These are phyloP conservation scores for Coemansia linderi DNA, from an alignment of 371 early-diverging fungal genomes.

Conservation along the genomic window DNA sequence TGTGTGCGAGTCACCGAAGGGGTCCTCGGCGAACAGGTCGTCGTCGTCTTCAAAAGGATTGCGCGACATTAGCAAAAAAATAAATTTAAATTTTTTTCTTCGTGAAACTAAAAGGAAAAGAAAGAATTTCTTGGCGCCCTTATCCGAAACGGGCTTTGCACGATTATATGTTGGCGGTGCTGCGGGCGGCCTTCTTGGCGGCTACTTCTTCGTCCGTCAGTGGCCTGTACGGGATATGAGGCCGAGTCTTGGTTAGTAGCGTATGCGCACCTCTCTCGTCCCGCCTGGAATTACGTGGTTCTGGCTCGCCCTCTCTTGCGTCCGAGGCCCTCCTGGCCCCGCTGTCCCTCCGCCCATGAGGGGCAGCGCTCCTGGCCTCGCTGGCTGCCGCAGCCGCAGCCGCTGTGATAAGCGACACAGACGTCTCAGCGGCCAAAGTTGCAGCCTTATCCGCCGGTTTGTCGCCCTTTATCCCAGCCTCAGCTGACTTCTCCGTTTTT, in stretches of 20 bases:
- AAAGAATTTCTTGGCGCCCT: not conserved
- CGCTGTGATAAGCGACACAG: constrained; percentile 18
- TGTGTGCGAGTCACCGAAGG: constrained; percentile 66
- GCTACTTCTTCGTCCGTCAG: constrained; percentile 55
- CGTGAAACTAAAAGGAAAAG: constrained; percentile 1
- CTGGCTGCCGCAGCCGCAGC: constrained; percentile 33
- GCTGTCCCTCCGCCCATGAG: not conserved
- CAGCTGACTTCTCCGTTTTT: constrained; percentile 14
- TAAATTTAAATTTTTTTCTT: not conserved
- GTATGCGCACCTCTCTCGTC: constrained; percentile 6
- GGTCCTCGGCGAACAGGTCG: constrained; percentile 65
- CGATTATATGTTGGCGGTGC: not conserved
- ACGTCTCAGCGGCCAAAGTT: constrained; percentile 9
- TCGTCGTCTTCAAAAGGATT: constrained; percentile 46
- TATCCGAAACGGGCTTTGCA: not conserved
- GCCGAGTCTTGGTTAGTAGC: constrained; percentile 46
- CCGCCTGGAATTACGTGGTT: not conserved
- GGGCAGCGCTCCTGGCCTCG: constrained; percentile 13
- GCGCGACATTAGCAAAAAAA: constrained; percentile 29
- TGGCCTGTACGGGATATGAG: constrained; percentile 51
- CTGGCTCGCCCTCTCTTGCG: not conserved
- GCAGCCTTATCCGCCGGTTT: constrained; percentile 4
- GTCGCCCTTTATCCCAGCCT: not conserved
- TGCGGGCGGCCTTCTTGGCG: constrained; percentile 29
- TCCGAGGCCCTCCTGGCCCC: not conserved